Evolutionary conservation across 2,329 filamentous ascomycete species (phyloP), one percentile per base, ranked within the genome.

Genomic region (Cladosporium oxysporum): DNA sequence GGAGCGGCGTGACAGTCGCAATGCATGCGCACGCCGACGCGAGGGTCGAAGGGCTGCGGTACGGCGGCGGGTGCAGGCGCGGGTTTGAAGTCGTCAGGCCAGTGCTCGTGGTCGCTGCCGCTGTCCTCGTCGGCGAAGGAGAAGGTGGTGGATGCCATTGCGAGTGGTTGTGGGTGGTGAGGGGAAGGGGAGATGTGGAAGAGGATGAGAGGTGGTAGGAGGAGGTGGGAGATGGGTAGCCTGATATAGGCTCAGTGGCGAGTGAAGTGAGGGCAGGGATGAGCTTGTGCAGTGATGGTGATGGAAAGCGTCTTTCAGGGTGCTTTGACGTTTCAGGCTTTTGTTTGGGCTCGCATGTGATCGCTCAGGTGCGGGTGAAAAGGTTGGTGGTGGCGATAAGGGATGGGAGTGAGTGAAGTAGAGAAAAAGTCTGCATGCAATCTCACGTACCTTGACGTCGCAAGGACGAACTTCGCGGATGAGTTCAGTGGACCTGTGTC

Each of bases 41-140:
- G 69, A 59, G 58, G 64, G 67, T 74, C 69, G 68, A 70, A 74
- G 63, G 72, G 71, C 3, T 64, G 52, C 3, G 69, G 68, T 7
- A 70, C 58, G 37, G 58, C 62, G 52, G 68, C 18, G 50, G 50
- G 50, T 29, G 66, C 16, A 58, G 53, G 28, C 65, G 49, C 29
- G 64, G 62, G 64, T 50, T 68, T 52, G 64, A 66, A 67, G 70
- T 72, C 72, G 53, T 72, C 70, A 3, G 71, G 71, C 74, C 73
- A 76, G 66, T 76, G 74, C 67, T 75, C 71, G 68, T 73, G 71
- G 55, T 73, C 72, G 52, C 70, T 66, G 67, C 70, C 69, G 44
- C 58, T 62, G 60, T 57, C 33, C 14, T 61, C 49, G 29, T 44
- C 58, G 10, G 37, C 26, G 26, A 50, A 58, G 35, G 66, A 53